Conservation (phyloP, 1,139 yeast species). For the Yamadazyma buinensis region DNA sequence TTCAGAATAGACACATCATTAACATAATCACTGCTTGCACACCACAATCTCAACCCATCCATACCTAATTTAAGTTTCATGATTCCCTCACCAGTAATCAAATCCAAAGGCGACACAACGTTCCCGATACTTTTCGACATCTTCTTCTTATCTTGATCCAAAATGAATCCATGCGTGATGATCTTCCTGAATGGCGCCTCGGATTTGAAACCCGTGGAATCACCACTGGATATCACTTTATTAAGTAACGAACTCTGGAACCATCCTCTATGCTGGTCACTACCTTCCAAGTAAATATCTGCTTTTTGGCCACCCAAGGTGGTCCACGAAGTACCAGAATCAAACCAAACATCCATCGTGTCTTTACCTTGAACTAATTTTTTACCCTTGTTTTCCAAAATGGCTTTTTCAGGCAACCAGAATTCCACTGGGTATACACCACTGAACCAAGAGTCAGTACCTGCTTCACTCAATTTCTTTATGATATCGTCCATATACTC, state of each 20-base stretch:
- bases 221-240: constrained; percentile 54
- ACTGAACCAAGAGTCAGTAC: constrained; percentile 81
- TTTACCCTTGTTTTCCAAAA: constrained; percentile 19
- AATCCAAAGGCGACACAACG: constrained; percentile 62
- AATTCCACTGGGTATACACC: constrained; percentile 37
- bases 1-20: constrained; percentile 76
- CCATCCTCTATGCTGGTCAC: constrained; percentile 99
- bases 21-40: constrained; percentile 84
- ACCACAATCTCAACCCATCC: constrained; percentile 90
- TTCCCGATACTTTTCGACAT: constrained; percentile 96
- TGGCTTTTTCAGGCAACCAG: constrained; percentile 61
- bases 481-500: constrained; percentile 57
- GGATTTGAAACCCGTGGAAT: constrained; percentile 35
- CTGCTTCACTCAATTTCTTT: constrained; percentile 47
- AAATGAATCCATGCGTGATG: constrained; percentile 89
- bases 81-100: constrained; percentile 63
- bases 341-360: constrained; percentile 99
- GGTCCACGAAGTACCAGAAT: constrained; percentile 93
- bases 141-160: constrained; percentile 81
- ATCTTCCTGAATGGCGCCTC: constrained; percentile 67
- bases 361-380: constrained; percentile 71
- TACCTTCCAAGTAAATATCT: constrained; percentile 86
- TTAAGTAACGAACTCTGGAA: constrained; percentile 91
- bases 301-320: constrained; percentile 52
- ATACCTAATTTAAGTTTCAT: constrained; percentile 74